These are phyloP conservation scores for Cucumis sativus DNA, from an alignment of 306 rosid genomes.

Conservation along the genomic window DNA sequence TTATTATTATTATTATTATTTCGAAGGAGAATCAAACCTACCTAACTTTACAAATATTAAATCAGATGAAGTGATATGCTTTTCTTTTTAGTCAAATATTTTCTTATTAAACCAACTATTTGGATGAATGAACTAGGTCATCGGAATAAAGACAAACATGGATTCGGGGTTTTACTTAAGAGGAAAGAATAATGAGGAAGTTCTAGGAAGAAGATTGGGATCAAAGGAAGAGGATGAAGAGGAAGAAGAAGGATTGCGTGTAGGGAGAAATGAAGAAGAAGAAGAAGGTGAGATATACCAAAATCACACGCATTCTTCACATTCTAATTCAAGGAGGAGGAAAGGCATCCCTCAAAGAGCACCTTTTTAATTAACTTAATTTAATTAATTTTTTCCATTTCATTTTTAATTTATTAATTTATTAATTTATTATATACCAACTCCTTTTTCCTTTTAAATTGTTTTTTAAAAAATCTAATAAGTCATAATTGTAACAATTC, in stretches of 20 bases:
- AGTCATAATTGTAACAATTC: background rate
- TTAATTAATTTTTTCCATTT: background rate
- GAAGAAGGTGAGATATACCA: background rate
- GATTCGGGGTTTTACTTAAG: background rate
- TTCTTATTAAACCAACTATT: too few relatives aligned
- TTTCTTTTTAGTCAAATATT: too few relatives aligned
- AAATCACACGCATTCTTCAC: conserved; percentile 6
- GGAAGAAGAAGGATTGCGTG: background rate
- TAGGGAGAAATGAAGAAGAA: background rate
- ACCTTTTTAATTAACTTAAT: background rate
- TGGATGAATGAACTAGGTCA: background rate
- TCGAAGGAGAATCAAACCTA: too few relatives aligned
- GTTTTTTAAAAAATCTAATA: too few relatives aligned
- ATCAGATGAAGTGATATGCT: too few relatives aligned
- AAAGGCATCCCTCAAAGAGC: conserved; percentile 15
- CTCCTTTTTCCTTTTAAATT: background rate
- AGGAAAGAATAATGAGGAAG: background rate
- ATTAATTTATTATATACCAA: background rate
- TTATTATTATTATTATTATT: too few relatives aligned
- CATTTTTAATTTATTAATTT: background rate
- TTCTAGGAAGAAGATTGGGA: background rate
- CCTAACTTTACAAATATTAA: too few relatives aligned
- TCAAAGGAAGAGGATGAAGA: background rate
- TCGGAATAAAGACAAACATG: background rate
- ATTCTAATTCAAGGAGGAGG: conserved; percentile 11